A percentile compares a stretch with the other conserved stretches of the same genome.
Conservation (phyloP, 1,284 basidiomycete genomes). For the Stereum hirsutum region DNA sequence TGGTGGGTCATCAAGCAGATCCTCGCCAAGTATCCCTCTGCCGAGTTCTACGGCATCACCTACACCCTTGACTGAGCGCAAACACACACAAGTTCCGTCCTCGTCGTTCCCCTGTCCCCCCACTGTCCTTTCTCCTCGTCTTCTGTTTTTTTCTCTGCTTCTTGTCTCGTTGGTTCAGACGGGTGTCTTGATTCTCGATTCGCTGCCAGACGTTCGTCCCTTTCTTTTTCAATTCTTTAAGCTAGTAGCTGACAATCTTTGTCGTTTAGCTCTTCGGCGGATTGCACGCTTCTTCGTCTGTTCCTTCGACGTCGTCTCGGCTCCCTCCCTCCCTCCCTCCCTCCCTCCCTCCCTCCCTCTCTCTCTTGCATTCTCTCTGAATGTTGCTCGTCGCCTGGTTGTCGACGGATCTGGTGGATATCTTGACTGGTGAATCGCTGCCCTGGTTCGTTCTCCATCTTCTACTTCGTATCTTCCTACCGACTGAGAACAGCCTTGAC, state of each 20-base stretch:
- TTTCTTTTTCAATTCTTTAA: conserved; percentile 6
- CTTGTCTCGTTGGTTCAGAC: conserved; percentile 7
- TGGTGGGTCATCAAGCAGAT: conserved; percentile 16
- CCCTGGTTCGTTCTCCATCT: conserved; percentile 10
- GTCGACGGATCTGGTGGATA: conserved; percentile 6
- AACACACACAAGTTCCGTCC: conserved; percentile 5
- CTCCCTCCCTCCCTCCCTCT: no score
- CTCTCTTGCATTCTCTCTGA: conserved; percentile 5
- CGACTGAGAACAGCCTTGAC: conserved; percentile 8
- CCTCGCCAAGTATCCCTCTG: conserved; percentile 8
- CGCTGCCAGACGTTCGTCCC: conserved; percentile 4
- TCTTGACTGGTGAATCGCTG: conserved; percentile 11
- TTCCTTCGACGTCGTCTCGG: conserved; percentile 7
- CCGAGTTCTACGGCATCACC: conserved; percentile 7
- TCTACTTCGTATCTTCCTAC: conserved; percentile 7
- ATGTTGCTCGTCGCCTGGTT: conserved; percentile 7
- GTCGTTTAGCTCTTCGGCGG: conserved; percentile 6
- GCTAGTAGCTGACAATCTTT: conserved; percentile 7
- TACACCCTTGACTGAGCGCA: conserved; percentile 8
- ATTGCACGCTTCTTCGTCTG: conserved; percentile 6
- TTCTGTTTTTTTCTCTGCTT: conserved; percentile 6
- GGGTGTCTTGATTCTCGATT: conserved; percentile 6
- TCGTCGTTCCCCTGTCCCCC: conserved; percentile 1
- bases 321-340: no score
- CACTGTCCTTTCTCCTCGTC: conserved; percentile 6